Base-by-base conservation (phyloP, 495 filamentous ascomycete species). In the Penicillium longicatenatum region DNA sequence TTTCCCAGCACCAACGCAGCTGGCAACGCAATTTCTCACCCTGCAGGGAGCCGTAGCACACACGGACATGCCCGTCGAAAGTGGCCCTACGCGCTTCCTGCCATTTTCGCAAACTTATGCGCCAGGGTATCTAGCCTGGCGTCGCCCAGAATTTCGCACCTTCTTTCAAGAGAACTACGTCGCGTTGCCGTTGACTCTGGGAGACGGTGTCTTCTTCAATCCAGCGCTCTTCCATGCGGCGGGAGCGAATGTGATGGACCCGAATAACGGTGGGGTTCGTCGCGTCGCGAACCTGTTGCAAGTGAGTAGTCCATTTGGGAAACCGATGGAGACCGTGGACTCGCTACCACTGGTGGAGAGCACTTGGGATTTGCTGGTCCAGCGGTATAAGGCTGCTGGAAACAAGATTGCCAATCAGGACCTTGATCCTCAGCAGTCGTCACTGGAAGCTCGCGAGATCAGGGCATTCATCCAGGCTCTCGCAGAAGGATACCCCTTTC, bases 41-140 rank as follows among this genome's bases (percentile, higher is more conserved):
- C 69, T 86, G 55, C 81, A 84, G 64, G 82, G 83, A 7, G 83
- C 80, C 0, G 76, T 86, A 12, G 82, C 82, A 35, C 82, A 84
- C 53, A 77, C 63, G 17, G 76, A 80, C 46, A 84, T 86, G 83
- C 82, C 83, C 12, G 24, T 75, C 0, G 69, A 64, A 7, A 77
- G 71, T 52, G 83, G 82, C 0, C 82, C 83, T 5, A 84, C 81
- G 17, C 64, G 82, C 2, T 74, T 84, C 50, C 63, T 84, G 26
- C 82, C 81, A 0, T 84, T 79, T 59, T 79, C 75, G 46, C 83
- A 86, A 70, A 69, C 57, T 7, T 84, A 79, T 50, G 65, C 70
- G 16, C 71, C 71, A 11, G 83, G 82, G 4, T 86, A 77, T 60
- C 63, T 81, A 37, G 79, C 79, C 19, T 84, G 79, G 66, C 75